Conservation (phyloP, 1,284 basidiomycete species). For the Marasmius sp. region DNA sequence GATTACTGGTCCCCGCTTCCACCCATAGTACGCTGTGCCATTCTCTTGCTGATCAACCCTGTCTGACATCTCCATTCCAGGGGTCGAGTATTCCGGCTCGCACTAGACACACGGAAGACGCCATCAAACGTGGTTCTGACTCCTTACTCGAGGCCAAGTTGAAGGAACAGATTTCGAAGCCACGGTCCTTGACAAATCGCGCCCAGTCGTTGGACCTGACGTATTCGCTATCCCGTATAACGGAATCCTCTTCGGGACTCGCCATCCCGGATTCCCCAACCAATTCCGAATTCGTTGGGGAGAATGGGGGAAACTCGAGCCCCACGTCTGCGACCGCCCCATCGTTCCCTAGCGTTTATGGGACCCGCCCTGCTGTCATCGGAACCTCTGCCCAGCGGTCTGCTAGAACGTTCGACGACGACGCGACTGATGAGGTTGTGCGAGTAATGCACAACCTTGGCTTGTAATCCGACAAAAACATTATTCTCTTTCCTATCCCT, state of each 20-base stretch:
- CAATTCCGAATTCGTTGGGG: constrained; percentile 57
- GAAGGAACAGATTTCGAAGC: constrained; percentile 74
- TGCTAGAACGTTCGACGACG: constrained; percentile 46
- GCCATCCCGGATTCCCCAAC: constrained; percentile 75
- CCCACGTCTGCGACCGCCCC: constrained; percentile 73
- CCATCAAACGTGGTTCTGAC: constrained; percentile 83
- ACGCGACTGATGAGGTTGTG: constrained; percentile 69
- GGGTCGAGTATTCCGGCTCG: constrained; percentile 66
- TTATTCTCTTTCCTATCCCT: neutral
- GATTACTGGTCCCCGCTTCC: constrained; percentile 79
- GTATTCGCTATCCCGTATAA: constrained; percentile 73
- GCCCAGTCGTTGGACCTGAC: constrained; percentile 82
- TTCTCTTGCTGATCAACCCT: constrained; percentile 8
- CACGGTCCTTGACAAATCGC: constrained; percentile 73
- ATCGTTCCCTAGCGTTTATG: constrained; percentile 82
- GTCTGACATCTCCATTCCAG: constrained; percentile 30
- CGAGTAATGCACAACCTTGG: constrained; percentile 79
- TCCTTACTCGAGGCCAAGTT: constrained; percentile 85
- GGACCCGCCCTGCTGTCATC: constrained; percentile 47
- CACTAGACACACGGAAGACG: constrained; percentile 68
- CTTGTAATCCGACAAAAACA: constrained; percentile 41
- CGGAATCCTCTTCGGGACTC: constrained; percentile 60
- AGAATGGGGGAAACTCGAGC: constrained; percentile 68
- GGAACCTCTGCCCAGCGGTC: constrained; percentile 45
- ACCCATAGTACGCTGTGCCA: constrained; percentile 60